A percentile compares a stretch with the other conserved stretches of the same genome.
Evolutionary conservation across 805 yeast species (phyloP).

Genomic region (Metschnikowia dekortorum): DNA sequence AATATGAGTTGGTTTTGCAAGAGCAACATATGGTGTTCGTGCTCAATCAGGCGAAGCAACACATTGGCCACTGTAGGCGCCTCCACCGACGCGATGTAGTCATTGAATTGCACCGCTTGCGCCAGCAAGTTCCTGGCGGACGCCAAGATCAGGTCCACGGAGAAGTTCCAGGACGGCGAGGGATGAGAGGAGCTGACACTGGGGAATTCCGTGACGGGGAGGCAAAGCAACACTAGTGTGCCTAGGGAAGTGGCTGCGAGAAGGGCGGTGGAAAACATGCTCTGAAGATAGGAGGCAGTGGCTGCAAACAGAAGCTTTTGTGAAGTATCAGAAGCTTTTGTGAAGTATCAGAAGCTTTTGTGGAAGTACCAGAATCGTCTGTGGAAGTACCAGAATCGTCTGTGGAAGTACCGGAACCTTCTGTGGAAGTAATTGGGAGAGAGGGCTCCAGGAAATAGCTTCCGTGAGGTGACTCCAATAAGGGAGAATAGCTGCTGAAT

Average conservation of each 20-base stretch:
- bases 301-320: background rate
- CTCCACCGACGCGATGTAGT: slow-evolving; percentile 46
- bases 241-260: background rate
- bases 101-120: slow-evolving; percentile 46
- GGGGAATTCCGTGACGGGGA: background rate
- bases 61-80: slow-evolving; percentile 54
- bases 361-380: too few species aligned
- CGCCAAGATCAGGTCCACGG: slow-evolving; percentile 46
- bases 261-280: background rate
- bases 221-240: background rate
- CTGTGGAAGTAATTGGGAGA: too few species aligned
- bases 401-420: too few species aligned
- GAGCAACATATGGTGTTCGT: slow-evolving; percentile 47
- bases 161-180: slow-evolving; percentile 54
- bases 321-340: too few species aligned
- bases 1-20: slow-evolving; percentile 54
- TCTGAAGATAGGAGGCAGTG: background rate
- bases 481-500: too few species aligned
- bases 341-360: too few species aligned
- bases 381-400: too few species aligned
- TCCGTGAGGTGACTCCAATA: too few species aligned
- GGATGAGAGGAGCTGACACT: slow-evolving; percentile 4
- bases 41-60: slow-evolving; percentile 47
- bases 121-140: slow-evolving; percentile 37
- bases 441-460: too few species aligned